Base-by-base conservation (phyloP, 2,329 filamentous ascomycete species). In the Cordyceps cateniannulata region DNA sequence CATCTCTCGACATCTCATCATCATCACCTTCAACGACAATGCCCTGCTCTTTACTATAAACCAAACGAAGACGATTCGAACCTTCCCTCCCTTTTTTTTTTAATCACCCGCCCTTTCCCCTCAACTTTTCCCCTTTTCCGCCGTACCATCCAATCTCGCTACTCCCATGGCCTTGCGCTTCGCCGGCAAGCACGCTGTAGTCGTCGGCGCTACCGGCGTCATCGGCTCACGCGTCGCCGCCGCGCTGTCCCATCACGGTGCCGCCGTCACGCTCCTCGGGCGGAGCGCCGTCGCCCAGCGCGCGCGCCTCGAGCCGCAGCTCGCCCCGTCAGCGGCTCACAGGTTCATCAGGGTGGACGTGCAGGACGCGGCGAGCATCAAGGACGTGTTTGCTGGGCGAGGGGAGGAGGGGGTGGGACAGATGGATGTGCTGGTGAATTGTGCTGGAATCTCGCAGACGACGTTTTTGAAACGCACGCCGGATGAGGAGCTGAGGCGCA, bases 381-480 rank as follows among this genome's bases (percentile, higher is more conserved):
- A 72, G 59, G 60, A 64, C 22, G 65, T 70, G 2, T 75, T 76
- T 63, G 60, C 59, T 4, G 53, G 38, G 12, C 57, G 48, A 3
- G 14, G 24, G 14, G 24, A 56, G 27, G 38, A 54, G 14, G 35
- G 62, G 42, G 69, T 76, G 40, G 74, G 74, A 0, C 67, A 70
- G 9, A 65, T 77, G 9, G 79, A 84, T 67, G 77, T 93, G 32
- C 81, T 96, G 1, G 81, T 96, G 64, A 96, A 96, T 69, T 89
- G 89, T 27, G 91, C 91, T 0, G 92, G 91, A 10, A 78, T 92
- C 24, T 80, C 87, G 0, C 85, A 91, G 65, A 81, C 80, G 14
- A 82, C 80, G 0, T 76, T 91, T 1, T 79, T 95, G n/a, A 75
- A 84, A 49, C 76, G 79, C 10, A 85, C 83, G 1, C 67, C 73